Base-by-base conservation (phyloP, 805 yeast genomes). In the Lipomyces oligophaga region DNA sequence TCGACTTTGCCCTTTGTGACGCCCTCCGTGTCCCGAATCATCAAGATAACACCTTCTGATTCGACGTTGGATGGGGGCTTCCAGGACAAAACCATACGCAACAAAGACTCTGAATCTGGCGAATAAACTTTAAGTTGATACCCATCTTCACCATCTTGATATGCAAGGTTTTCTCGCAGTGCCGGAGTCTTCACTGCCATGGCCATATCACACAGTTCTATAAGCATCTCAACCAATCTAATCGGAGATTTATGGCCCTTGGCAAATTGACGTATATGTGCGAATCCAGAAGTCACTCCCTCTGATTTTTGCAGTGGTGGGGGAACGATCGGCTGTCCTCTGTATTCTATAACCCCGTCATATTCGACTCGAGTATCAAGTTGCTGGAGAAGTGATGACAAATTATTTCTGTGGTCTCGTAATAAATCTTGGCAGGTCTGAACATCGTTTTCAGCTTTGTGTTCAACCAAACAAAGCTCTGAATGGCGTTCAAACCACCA, bases 401-500 rank as follows among this genome's bases (percentile, higher is more conserved):
- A 31, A n/a, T 26, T 20, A n/a, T 47, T 33, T 21, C 76, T 72
- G 45, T 86, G 96, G 43, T 89, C 96, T 2, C 76, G 67, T 2
- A 90, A 69, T 16, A 74, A 71, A 57, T 93, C 97, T 55, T 90
- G 96, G 37, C 80, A 70, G 28, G 73, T 57, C 60, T 83, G 85
- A 7, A 90, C 78, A 27, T 81, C 80, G 56, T 87, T 88, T 60
- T 81, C 88, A 8, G 84, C 77, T 58, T 80, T 76, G 66, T 88
- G 95, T 63, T 89, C 97, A 28, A 85, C 76, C 24, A 85, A 71
- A 59, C 99, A 93, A 38, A 85, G 68, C 60, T 88, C 93, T 1
- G 90, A 82, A 66, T 93, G 99, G 40, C 81, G 76, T 58, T 90
- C 98, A 32, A 93, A 71, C 83, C 95, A 93, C 98, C 98, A 93